Evolutionary conservation across 768 basidiomycete genomes (phyloP).

Genomic region (Peribolospora kevripleyi): DNA sequence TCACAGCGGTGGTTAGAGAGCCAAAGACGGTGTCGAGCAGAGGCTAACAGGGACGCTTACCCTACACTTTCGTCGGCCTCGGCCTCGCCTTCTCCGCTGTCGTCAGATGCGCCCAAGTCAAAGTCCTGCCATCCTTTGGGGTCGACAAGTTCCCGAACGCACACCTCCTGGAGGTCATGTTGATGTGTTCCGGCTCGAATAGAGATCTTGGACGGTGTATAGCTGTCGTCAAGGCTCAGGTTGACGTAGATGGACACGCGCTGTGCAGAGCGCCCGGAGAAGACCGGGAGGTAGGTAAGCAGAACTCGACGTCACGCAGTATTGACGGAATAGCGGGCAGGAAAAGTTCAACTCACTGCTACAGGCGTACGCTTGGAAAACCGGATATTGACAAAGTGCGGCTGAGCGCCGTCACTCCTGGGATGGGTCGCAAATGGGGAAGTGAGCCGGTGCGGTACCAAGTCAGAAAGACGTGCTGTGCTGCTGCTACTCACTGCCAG

Average conservation of each 20-base stretch:
- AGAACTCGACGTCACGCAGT: neutral
- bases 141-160: conserved; percentile 21
- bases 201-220: conserved; percentile 75
- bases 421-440: neutral
- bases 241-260: conserved; percentile 69
- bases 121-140: conserved; percentile 85
- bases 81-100: conserved; percentile 28
- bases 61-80: conserved; percentile 61
- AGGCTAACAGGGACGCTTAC: conserved; percentile 7
- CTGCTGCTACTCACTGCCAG: conserved; percentile 58
- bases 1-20: neutral
- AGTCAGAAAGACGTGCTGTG: conserved; percentile 14
- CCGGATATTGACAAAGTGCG: conserved; percentile 81
- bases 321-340: neutral
- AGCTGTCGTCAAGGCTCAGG: conserved; percentile 72
- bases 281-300: neutral
- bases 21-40: neutral
- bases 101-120: conserved; percentile 31
- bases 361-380: conserved; percentile 76
- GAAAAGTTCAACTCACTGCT: conserved; percentile 31
- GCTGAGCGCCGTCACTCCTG: conserved; percentile 70
- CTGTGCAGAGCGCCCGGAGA: conserved; percentile 20
- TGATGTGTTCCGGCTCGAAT: conserved; percentile 78
- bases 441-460: conserved; percentile 10
- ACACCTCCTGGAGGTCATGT: conserved; percentile 77